A percentile compares a stretch with the other conserved stretches of the same genome.
Evolutionary conservation across 176 grass and related monocot genomes (phyloP).

Genomic region (Carex myosuroides): DNA sequence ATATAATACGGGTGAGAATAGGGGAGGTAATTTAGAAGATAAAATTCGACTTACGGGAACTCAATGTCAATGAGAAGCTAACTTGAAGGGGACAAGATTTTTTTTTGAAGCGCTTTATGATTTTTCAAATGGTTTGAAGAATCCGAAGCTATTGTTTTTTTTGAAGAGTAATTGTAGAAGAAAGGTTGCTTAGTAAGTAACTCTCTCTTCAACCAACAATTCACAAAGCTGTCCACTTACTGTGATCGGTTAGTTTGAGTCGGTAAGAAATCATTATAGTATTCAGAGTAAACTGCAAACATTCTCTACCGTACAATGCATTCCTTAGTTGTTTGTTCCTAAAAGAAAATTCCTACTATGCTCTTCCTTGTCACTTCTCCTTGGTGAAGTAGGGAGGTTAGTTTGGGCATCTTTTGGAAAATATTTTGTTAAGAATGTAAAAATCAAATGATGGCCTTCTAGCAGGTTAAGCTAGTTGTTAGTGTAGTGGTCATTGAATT

Average conservation of each 20-base stretch:
- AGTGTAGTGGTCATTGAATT: background rate
- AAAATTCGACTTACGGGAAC: background rate
- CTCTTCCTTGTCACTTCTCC: background rate
- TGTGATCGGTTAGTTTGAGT: background rate
- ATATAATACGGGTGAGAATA: background rate
- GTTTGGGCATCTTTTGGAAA: background rate
- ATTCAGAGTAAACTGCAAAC: background rate
- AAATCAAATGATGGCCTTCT: background rate
- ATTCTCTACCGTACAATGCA: background rate
- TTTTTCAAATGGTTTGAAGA: conserved; percentile 45
- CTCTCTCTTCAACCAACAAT: background rate
- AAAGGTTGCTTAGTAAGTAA: conserved; percentile 24
- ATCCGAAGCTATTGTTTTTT: conserved; percentile 55
- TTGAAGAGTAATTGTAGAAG: conserved; percentile 55
- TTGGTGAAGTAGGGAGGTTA: background rate
- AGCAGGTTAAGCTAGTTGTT: background rate
- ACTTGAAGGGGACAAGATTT: conserved; percentile 31
- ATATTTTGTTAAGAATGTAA: background rate
- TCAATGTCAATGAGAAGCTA: conserved; percentile 75
- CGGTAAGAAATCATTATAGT: background rate
- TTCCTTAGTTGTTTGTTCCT: background rate
- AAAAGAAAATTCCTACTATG: background rate
- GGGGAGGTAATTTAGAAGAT: background rate
- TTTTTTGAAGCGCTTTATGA: conserved; percentile 60
- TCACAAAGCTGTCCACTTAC: background rate